These are phyloP conservation scores for Suillus subalutaceus DNA, from an alignment of 768 basidiomycete species.

Conservation along the genomic window DNA sequence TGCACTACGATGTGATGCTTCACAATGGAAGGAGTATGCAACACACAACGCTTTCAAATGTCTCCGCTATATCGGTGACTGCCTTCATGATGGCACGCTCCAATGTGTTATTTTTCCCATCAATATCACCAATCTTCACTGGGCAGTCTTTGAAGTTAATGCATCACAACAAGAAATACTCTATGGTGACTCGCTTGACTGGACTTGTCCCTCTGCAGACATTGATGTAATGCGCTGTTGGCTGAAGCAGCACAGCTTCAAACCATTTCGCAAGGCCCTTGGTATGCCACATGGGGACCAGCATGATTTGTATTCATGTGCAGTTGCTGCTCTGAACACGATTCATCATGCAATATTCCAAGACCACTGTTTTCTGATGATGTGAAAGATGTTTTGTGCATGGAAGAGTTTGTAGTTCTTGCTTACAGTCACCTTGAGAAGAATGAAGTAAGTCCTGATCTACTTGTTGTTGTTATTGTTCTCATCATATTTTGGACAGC, in stretches of 20 bases:
- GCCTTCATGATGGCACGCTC: background rate
- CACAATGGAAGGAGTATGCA: background rate
- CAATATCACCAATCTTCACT: background rate
- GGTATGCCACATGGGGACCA: too few species aligned
- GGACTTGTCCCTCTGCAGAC: background rate
- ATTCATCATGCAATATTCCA: background rate
- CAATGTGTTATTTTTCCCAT: background rate
- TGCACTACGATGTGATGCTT: background rate
- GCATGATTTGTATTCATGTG: background rate
- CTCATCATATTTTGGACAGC: too few species aligned
- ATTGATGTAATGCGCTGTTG: background rate
- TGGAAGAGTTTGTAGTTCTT: constrained; percentile 5
- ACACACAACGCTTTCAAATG: background rate
- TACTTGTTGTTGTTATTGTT: too few species aligned
- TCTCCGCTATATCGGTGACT: background rate
- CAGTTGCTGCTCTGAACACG: background rate
- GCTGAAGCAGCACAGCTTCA: too few species aligned
- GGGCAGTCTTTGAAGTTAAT: background rate
- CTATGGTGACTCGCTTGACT: constrained; percentile 3
- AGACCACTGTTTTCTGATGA: background rate
- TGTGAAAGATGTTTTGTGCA: background rate
- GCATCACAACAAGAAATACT: background rate
- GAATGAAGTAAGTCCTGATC: too few species aligned
- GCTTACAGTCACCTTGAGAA: background rate
- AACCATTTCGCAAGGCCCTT: too few species aligned